Evolutionary conservation across 2,329 filamentous ascomycete species (phyloP).

Genomic region (Talaromyces atroroseus): DNA sequence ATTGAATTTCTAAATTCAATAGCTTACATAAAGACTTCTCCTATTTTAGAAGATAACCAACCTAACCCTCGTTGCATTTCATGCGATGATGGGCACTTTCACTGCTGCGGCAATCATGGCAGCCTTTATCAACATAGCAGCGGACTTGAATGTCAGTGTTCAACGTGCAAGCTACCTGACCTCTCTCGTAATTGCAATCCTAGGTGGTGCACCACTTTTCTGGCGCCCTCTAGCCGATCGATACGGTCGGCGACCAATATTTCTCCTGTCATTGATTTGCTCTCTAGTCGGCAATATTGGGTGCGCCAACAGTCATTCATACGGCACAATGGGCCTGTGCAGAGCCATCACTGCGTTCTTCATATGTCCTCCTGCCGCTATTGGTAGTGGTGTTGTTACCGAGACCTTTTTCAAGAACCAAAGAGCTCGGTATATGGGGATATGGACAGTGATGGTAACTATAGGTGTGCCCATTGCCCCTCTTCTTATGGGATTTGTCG

Average conservation of each 20-base stretch:
- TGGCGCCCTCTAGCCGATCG: constrained; percentile 52
- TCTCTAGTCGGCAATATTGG: constrained; percentile 49
- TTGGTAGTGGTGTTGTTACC: constrained; percentile 53
- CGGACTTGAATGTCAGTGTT: constrained; percentile 46
- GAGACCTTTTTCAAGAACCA: constrained; percentile 55
- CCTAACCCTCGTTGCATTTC: constrained; percentile 52
- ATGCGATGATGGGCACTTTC: constrained; percentile 55
- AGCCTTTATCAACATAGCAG: constrained; percentile 50
- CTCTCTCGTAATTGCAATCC: constrained; percentile 50
- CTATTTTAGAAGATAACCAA: constrained; percentile 46
- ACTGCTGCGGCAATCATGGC: constrained; percentile 51
- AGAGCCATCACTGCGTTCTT: constrained; percentile 51
- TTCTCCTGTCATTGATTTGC: constrained; percentile 46
- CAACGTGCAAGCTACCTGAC: constrained; percentile 51
- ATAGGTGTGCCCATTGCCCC: constrained; percentile 42
- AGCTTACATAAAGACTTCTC: not conserved
- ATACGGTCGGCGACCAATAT: constrained; percentile 52
- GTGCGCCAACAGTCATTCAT: constrained; percentile 47
- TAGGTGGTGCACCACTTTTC: constrained; percentile 51
- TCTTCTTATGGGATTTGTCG: constrained; percentile 40
- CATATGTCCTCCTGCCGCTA: constrained; percentile 51
- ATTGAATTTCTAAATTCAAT: no score
- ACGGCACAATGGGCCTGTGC: constrained; percentile 47
- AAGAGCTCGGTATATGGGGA: constrained; percentile 50
- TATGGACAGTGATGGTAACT: constrained; percentile 53